A percentile compares a stretch with the other conserved stretches of the same genome.
phyloP scores from a whole-genome alignment of 1,284 basidiomycete species.

The Rhodotorula sp. region DNA sequence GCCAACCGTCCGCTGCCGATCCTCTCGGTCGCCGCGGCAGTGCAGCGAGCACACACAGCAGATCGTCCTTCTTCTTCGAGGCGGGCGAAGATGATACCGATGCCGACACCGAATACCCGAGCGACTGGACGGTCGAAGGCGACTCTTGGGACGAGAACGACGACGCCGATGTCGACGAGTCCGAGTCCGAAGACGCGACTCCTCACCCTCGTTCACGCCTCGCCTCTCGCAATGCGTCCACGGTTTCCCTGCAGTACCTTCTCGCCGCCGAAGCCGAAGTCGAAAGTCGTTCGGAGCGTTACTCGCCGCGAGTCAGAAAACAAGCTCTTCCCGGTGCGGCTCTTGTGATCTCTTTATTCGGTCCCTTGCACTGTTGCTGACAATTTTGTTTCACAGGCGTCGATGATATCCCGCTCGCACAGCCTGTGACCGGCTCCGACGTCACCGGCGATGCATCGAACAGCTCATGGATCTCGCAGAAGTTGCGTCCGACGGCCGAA shows the following conservation, averaged over 20 bases:
- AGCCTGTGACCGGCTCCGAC: neutral
- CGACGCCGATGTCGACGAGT: neutral
- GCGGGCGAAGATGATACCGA: neutral
- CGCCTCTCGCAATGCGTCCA: slow-evolving; percentile 33
- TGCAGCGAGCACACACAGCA: neutral
- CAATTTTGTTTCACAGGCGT: neutral
- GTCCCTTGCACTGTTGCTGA: neutral
- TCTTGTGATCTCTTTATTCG: neutral
- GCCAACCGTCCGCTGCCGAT: neutral
- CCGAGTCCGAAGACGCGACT: neutral
- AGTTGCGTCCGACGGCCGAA: slow-evolving; percentile 23
- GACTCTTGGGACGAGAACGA: slow-evolving; percentile 1
- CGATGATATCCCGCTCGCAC: neutral
- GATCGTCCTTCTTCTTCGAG: neutral
- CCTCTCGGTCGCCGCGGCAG: neutral
- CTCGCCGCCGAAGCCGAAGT: slow-evolving; percentile 29
- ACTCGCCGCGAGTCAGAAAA: neutral
- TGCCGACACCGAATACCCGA: slow-evolving; percentile 11
- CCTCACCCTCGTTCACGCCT: slow-evolving; percentile 2
- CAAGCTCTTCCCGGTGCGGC: neutral
- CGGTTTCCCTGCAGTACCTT: slow-evolving; percentile 35
- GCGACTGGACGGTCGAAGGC: slow-evolving; percentile 8
- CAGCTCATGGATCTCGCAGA: slow-evolving; percentile 29
- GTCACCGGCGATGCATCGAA: slow-evolving; percentile 6
- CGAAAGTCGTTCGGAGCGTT: neutral